A percentile compares a stretch with the other conserved stretches of the same genome.
Evolutionary conservation across 352 stramenopile species (phyloP).

Genomic region (Globisporangium parvum): DNA sequence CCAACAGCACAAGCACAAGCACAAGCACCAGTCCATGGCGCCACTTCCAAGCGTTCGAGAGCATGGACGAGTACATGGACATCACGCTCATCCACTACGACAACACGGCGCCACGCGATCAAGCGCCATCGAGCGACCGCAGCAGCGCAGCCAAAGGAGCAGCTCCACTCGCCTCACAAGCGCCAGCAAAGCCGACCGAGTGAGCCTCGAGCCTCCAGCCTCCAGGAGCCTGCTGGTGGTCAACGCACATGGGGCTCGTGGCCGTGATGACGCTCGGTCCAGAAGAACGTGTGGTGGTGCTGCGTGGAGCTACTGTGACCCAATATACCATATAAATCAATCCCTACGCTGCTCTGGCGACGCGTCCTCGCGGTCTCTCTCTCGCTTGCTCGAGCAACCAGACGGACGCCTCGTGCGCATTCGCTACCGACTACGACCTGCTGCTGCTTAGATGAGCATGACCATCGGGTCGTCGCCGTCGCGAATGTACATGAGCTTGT

Average conservation of each 20-base stretch:
- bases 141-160: too few relatives aligned
- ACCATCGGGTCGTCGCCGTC: conserved; percentile 75
- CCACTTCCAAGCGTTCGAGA: conserved; percentile 58
- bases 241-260: too few relatives aligned
- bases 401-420: background rate
- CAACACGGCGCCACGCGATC: conserved; percentile 14
- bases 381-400: background rate
- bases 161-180: background rate
- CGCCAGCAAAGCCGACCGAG: background rate
- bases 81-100: conserved; percentile 62
- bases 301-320: background rate
- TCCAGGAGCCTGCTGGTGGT: too few relatives aligned
- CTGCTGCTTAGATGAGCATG: conserved; percentile 72
- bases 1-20: conserved; percentile 1
- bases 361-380: conserved; percentile 2
- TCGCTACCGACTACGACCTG: too few relatives aligned
- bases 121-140: background rate
- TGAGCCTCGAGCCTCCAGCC: too few relatives aligned
- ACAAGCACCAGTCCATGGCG: conserved; percentile 17
- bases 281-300: too few relatives aligned
- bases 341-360: background rate
- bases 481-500: conserved; percentile 89
- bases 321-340: conserved; percentile 16
- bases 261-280: too few relatives aligned
- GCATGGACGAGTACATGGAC: conserved; percentile 71